Percentiles rank a stretch among this genome's conserved stretches.
Evolutionary conservation across 306 rosid species (phyloP).

Genomic region (Cucurbita ficifolia): DNA sequence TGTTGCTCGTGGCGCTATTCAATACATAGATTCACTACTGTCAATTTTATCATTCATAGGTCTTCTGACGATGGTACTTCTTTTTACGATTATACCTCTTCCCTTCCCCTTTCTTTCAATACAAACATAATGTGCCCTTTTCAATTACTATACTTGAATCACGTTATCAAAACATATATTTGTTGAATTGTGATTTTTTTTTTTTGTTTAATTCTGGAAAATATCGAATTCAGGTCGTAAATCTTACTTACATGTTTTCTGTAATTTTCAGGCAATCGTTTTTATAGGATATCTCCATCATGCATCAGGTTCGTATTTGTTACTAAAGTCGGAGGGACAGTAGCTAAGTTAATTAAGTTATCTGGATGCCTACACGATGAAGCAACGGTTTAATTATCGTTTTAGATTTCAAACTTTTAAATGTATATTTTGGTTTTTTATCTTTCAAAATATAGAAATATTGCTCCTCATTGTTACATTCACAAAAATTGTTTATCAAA

Average conservation of each 20-base stretch:
- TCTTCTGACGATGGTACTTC: slow-evolving; percentile 52
- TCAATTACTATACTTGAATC: background rate
- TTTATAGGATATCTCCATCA: slow-evolving; percentile 48
- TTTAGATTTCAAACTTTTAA: background rate
- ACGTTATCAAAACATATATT: background rate
- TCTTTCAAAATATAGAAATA: background rate
- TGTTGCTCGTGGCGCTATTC: slow-evolving; percentile 45
- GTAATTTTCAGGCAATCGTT: slow-evolving; percentile 55
- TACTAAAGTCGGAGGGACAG: background rate
- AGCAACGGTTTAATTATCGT: background rate
- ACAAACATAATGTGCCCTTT: background rate
- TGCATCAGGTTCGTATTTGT: slow-evolving; percentile 59
- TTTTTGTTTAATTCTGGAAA: background rate
- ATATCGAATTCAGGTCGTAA: background rate
- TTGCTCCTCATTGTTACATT: background rate
- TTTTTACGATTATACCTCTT: background rate
- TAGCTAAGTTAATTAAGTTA: background rate
- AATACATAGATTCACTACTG: slow-evolving; percentile 39
- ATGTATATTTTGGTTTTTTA: background rate
- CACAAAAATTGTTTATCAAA: background rate
- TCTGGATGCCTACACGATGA: background rate
- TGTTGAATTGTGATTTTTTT: background rate
- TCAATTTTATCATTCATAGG: slow-evolving; percentile 50
- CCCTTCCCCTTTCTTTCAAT: background rate
- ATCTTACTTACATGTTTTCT: background rate